Evolutionary conservation across 768 basidiomycete genomes (phyloP), one percentile per base, ranked within the genome.

Genomic region (Boletellus sp.): DNA sequence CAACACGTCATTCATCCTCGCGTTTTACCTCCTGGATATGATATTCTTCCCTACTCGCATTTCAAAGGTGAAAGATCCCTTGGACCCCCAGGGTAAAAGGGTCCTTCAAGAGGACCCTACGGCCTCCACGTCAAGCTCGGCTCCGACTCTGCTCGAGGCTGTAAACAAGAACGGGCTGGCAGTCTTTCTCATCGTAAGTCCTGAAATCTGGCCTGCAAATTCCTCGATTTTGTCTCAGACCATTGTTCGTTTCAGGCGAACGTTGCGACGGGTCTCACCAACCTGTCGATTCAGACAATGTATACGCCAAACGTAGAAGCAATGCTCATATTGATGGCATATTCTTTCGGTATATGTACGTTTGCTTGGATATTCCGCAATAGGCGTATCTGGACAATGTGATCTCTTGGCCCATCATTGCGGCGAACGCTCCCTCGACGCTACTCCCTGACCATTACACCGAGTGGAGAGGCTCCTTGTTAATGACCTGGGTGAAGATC

Each of bases 1-100:
- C 80, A 98, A 97, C 64, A 84, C 85, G 0, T 78, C 84, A 3
- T 93, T 93, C 72, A 71, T 97, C 15, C 75, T 93, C 6, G 82
- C 79, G 12, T 95, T 96, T 70, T 74, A 94, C 36, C 53, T 84
- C 20, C 70, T 96, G 37, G 90, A 97, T 57, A 75, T 87, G 47
- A 58, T 69, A 36, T 87, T 91, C 67, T 85, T 79, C 65, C 78
- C 82, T 3, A 65, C 72, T 12, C 74, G 70, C 20, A 59, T 69
- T 2, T 59, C 65, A 47, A 55, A 61, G 58, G 39, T 62, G 42
- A 61, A 52, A 53, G 47, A 56, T 59, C 54, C 53, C 22, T 45
- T 44, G 42, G 55, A 66, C 38, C 60, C 63, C 24, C 36, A 60
- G 17, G 58, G 60, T 38, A 55, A 62, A 51, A 56, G 50, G 4